Base-by-base conservation (phyloP, 2,329 filamentous ascomycete species). In the Xylariales sp. region DNA sequence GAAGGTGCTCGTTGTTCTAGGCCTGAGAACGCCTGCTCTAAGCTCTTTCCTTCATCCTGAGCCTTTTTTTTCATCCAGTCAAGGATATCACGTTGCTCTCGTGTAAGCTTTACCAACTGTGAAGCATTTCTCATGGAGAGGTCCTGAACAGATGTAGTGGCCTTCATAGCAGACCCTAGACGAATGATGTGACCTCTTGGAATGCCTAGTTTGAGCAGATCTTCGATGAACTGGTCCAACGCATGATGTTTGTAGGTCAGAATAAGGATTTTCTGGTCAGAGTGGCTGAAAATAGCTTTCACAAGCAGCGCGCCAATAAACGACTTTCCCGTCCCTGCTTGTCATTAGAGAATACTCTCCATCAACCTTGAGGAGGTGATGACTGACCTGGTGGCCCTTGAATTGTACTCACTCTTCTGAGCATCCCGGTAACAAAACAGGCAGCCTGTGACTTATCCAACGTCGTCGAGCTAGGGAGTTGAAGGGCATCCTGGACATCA, bases 161-260 rank as follows among this genome's bases (percentile, higher is more conserved):
- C 52, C 45, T 41, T 63, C 32, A 18, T 18, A 34, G 52, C 49
- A 30, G 83, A 83, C 0, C 91, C 91, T 0, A 93, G 80, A 0
- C 91, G 85, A 0, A 90, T 84, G 64, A 93, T 90, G 0, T 72
- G 54, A 0, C 74, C 53, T 0, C 70, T 1, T 0, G 81, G 72
- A 7, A 93, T 86, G 0, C 88, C 89, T 41, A 87, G 84, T 0
- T 87, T 79, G 2, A 88, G 78, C 0, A 92, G 75, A 43, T 92
- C 89, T 66, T 89, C 86, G 0, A 92, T 76, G 56, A 91, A 89
- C 77, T 92, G 83, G 56, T 90, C 87, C 0, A 90, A 78, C 0
- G 88, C 87, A 68, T 91, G 89, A 59, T 91, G 90, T 0, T 89
- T 93, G 66, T 88, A 92, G 18, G 85, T 88, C 1, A 91, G 76